A percentile compares a stretch with the other conserved stretches of the same genome.
Evolutionary conservation across 495 filamentous ascomycete genomes (phyloP).

Genomic region (Daldinia vernicosa): DNA sequence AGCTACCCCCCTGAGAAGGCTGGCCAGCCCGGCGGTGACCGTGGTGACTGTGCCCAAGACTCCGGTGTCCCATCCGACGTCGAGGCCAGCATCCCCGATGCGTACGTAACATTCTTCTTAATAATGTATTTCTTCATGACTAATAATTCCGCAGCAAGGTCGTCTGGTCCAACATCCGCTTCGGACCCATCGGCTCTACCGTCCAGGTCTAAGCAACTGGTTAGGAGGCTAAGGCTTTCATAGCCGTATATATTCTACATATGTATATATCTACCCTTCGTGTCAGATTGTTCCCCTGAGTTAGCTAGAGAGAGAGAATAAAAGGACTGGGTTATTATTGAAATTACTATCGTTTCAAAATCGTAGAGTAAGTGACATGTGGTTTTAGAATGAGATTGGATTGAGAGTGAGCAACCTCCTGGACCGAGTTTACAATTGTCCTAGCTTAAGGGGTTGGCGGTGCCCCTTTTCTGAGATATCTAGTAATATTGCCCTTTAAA

Average conservation of each 20-base stretch:
- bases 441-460: neutral
- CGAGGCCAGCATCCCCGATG: conserved; percentile 62
- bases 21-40: conserved; percentile 68
- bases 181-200: conserved; percentile 73
- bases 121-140: neutral
- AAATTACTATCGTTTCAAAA: neutral
- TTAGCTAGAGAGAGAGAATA: conserved; percentile 38
- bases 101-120: conserved; percentile 54
- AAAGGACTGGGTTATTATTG: conserved; percentile 27
- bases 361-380: neutral
- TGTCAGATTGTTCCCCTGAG: conserved; percentile 36
- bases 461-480: neutral
- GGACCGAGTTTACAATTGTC: neutral
- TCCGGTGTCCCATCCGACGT: conserved; percentile 69
- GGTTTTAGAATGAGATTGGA: neutral
- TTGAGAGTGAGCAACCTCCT: neutral
- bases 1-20: conserved; percentile 69
- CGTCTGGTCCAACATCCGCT: conserved; percentile 72
- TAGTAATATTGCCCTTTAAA: too few relatives aligned
- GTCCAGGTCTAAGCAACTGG: conserved; percentile 51
- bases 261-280: conserved; percentile 41
- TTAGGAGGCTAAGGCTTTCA: conserved; percentile 23
- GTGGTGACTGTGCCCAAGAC: conserved; percentile 71
- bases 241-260: conserved; percentile 33
- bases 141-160: conserved; percentile 51